Evolutionary conservation across 192 early-diverging fungal genomes (phyloP).

Genomic region (Rhizophlyctis rosea): DNA sequence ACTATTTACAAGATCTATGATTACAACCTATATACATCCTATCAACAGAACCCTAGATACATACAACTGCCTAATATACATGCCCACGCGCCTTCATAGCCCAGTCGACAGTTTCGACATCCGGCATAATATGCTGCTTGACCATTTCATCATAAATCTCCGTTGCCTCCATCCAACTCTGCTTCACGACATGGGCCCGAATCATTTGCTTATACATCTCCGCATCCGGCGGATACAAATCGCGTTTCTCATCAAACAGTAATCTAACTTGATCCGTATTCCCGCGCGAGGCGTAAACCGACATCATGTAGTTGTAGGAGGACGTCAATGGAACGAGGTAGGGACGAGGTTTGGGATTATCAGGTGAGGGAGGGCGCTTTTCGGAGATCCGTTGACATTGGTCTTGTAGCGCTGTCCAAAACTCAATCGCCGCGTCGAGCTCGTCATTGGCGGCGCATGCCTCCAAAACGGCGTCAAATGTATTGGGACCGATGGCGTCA

Average conservation of each 20-base stretch:
- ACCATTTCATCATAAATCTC: slow-evolving; percentile 15
- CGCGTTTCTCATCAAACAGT: slow-evolving; percentile 8
- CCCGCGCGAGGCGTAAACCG: slow-evolving; percentile 2
- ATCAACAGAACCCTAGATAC: too few relatives aligned
- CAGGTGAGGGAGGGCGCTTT: neutral
- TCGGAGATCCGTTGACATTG: slow-evolving; percentile 1
- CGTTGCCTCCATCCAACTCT: neutral
- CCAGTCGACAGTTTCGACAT: neutral
- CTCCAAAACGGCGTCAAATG: slow-evolving; percentile 28
- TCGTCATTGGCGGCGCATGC: slow-evolving; percentile 12
- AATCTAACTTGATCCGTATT: neutral
- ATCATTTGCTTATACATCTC: slow-evolving; percentile 12
- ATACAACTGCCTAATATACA: too few relatives aligned
- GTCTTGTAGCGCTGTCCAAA: slow-evolving; percentile 14
- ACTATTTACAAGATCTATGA: too few relatives aligned
- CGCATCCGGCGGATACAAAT: slow-evolving; percentile 1
- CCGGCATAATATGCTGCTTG: slow-evolving; percentile 15
- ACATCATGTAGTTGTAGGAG: slow-evolving; percentile 13
- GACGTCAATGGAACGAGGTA: slow-evolving; percentile 2
- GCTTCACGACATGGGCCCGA: neutral
- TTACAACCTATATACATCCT: too few relatives aligned
- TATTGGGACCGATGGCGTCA: slow-evolving; percentile 1
- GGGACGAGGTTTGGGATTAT: neutral
- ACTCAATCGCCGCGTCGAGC: neutral
- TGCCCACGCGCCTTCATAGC: neutral